Base-by-base conservation (phyloP, 1,284 basidiomycete genomes). In the Gastroboletus turbinatus region DNA sequence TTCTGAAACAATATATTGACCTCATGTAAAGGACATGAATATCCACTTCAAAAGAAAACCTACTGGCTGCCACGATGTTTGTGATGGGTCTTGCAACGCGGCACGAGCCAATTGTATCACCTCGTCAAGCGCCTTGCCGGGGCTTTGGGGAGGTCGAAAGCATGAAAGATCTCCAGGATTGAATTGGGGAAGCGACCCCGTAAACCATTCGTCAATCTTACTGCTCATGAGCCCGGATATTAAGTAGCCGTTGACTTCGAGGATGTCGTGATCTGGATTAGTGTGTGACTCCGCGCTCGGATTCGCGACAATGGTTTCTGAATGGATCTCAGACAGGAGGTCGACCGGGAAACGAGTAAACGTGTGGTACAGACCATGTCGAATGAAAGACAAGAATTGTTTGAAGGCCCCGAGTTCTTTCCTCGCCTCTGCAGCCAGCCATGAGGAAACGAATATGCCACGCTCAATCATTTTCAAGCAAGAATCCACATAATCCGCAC, bases 191-290 rank as follows among this genome's bases (percentile, higher is more conserved):
- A 76, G 70, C 45, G 80, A 80, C 27, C 87, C 88, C 65, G 77
- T 78, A 71, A 92, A 92, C 87, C 88, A 92, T 60, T 78, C 79
- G 75, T 92, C 89, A 71, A 92, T 82, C 49, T 79, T 73, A 70
- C 87, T 90, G 46, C 76, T 75, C 54, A 80, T 76, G 47, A 92
- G 79, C 48, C 90, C 88, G 45, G 82, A 82, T 63, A 82, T 83
- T 63, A 92, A 76, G 69, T 92, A 92, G 60, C 84, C 83, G 68
- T 88, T 88, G 49, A 89, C 90, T 76, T 91, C 87, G 53, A 92
- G 76, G 59, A 87, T 80, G 69, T 92, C 90, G 67, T 90, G 84
- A 52, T 82, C 82, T 55, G 84, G 78, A 46, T 78, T 76, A 61
- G 73, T 67, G 46, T 75, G 75, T 52, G 73, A 73, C 48, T 85